Conservation (phyloP, 1,284 basidiomycete genomes). For the Malassezia furfur region DNA sequence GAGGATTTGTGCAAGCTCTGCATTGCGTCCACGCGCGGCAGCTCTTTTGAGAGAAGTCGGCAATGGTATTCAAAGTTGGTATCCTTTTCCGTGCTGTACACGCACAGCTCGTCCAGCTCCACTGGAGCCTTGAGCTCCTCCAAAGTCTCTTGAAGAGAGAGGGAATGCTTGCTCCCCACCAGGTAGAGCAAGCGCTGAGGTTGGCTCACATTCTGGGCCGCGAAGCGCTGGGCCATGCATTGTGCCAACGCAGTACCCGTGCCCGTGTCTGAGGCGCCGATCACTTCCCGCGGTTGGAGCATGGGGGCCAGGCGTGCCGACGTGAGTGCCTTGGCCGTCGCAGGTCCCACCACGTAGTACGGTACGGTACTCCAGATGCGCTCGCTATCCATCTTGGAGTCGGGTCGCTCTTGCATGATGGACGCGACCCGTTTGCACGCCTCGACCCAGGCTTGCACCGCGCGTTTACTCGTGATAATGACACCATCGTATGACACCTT, state of each 20-base stretch:
- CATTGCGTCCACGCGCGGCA: slow-evolving; percentile 12
- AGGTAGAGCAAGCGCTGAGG: slow-evolving; percentile 28
- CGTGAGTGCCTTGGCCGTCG: slow-evolving; percentile 28
- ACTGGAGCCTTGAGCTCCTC: slow-evolving; percentile 20
- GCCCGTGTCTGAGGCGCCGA: slow-evolving; percentile 32
- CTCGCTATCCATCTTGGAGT: neutral
- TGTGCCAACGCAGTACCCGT: slow-evolving; percentile 34
- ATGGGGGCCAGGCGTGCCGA: slow-evolving; percentile 22
- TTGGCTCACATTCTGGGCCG: neutral
- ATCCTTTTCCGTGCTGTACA: slow-evolving; percentile 36
- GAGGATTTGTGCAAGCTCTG: neutral
- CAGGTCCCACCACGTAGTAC: slow-evolving; percentile 44
- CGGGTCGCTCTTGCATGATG: slow-evolving; percentile 8
- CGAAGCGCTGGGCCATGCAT: slow-evolving; percentile 18
- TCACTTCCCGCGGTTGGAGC: slow-evolving; percentile 26
- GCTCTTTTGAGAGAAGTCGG: slow-evolving; percentile 23
- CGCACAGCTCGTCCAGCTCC: slow-evolving; percentile 27
- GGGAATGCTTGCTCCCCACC: slow-evolving; percentile 39
- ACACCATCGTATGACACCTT: slow-evolving; percentile 25
- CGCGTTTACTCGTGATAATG: slow-evolving; percentile 38
- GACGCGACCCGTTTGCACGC: slow-evolving; percentile 23
- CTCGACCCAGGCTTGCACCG: slow-evolving; percentile 37
- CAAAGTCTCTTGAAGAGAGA: slow-evolving; percentile 29
- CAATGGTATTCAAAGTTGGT: slow-evolving; percentile 25
- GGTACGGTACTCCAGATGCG: slow-evolving; percentile 29